Evolutionary conservation across 352 stramenopile genomes (phyloP).

Genomic region (Pythium phragmitis): DNA sequence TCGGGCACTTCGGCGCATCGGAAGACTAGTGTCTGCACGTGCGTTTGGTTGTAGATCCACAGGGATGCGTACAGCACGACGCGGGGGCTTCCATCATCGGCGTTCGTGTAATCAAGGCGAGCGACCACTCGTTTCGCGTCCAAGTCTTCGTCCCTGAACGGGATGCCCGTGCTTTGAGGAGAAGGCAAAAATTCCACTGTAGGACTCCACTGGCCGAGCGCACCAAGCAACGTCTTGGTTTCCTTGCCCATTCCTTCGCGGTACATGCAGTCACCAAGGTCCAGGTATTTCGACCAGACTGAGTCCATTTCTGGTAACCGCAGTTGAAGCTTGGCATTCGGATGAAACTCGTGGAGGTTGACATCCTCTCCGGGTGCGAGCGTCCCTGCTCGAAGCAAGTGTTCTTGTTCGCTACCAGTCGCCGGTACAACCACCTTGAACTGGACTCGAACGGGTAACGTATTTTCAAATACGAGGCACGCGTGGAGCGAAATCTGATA

Average conservation of each 20-base stretch:
- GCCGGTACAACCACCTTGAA: slow-evolving; percentile 61
- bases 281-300: slow-evolving; percentile 72
- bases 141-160: slow-evolving; percentile 68
- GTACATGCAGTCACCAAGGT: slow-evolving; percentile 80
- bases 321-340: slow-evolving; percentile 67
- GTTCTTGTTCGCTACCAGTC: slow-evolving; percentile 23
- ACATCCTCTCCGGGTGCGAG: slow-evolving; percentile 84
- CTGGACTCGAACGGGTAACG: slow-evolving; percentile 80
- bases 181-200: slow-evolving; percentile 75
- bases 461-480: slow-evolving; percentile 87
- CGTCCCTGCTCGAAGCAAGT: slow-evolving; percentile 59
- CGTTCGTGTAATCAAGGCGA: slow-evolving; percentile 81
- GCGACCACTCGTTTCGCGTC: slow-evolving; percentile 65
- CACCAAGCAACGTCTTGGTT: slow-evolving; percentile 65
- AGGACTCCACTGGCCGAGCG: slow-evolving; percentile 48
- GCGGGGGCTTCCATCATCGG: slow-evolving; percentile 79
- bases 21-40: slow-evolving; percentile 77
- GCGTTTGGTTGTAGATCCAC: slow-evolving; percentile 91
- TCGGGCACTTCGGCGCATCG: slow-evolving; percentile 63
- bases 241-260: slow-evolving; percentile 68
- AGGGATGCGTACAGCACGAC: slow-evolving; percentile 82
- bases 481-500: slow-evolving; percentile 85
- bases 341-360: slow-evolving; percentile 78
- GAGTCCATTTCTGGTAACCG: slow-evolving; percentile 86
- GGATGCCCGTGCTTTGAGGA: slow-evolving; percentile 42